Base-by-base conservation (phyloP, 495 filamentous ascomycete species). In the Cairneyella variabilis region DNA sequence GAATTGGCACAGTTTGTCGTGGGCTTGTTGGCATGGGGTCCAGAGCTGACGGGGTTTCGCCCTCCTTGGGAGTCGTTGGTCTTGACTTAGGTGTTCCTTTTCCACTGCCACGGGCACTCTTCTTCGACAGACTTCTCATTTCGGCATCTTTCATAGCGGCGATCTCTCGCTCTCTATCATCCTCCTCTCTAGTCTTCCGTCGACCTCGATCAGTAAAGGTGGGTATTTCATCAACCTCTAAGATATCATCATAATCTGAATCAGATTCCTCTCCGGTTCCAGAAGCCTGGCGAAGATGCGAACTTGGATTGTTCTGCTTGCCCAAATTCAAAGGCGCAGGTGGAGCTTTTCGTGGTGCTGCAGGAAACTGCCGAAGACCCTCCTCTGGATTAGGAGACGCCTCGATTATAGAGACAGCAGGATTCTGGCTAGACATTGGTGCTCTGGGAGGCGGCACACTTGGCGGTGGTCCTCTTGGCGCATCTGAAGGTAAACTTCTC, bases 161-260 rank as follows among this genome's bases (percentile, higher is more conserved):
- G 6, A 79, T 76, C 66, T 91, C 89, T 32, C 91, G 82, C 43
- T 90, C 81, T 48, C 76, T 74, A 55, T 97, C 91, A 62, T 97
- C 91, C 46, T 93, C 90, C 64, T 91, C 89, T 53, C 91, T 80
- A 0, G 91, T 97, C 59, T 85, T 89, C 58, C 90, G 76, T 28
- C 91, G 77, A n/a, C 91, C 91, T 40, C 91, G 77, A 26, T 84
- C 83, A 0, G 77, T 70, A 43, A 77, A 62, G n/a, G 65, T 61
- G 1, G 75, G 69, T 28, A 82, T 66, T 53, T 86, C 85, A 37
- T 86, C 82, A 14, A 79, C 81, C 46, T 88, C 81, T 3, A 84
- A 64, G 14, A 83, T 76, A 60, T 91, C 88, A 50, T 91, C 89
- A 58, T 93, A 92, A 54, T 96, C 91, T 1, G 90, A 92, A 39